These are phyloP conservation scores for Colletotrichum spaethianum DNA, from an alignment of 2,329 filamentous ascomycete species.

Conservation along the genomic window DNA sequence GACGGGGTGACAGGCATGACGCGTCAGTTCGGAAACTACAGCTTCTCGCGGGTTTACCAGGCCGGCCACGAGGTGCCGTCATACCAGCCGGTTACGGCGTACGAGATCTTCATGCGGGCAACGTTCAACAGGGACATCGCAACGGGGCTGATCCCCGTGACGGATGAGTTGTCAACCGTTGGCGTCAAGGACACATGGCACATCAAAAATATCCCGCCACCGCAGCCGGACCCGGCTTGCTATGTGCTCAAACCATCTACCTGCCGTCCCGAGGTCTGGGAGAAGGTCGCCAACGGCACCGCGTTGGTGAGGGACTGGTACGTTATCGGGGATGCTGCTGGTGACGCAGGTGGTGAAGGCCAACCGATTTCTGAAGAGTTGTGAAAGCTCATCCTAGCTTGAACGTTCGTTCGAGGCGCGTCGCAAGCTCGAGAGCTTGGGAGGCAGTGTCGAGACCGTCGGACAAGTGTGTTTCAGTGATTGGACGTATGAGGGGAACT, in stretches of 20 bases:
- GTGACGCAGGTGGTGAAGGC: not conserved
- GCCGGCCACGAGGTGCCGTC: conserved; percentile 70
- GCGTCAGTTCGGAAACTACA: conserved; percentile 77
- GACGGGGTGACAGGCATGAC: conserved; percentile 77
- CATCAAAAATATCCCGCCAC: conserved; percentile 62
- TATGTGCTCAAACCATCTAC: conserved; percentile 70
- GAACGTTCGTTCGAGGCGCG: not conserved
- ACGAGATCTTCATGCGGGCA: conserved; percentile 66
- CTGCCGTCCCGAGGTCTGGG: conserved; percentile 68
- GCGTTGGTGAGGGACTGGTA: conserved; percentile 63
- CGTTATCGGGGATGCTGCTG: conserved; percentile 44
- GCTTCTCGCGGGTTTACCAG: conserved; percentile 71
- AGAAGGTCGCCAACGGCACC: conserved; percentile 63
- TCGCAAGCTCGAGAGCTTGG: not conserved
- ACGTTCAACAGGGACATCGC: conserved; percentile 65
- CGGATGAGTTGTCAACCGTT: conserved; percentile 47
- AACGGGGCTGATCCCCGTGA: conserved; percentile 63
- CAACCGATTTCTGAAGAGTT: conserved; percentile 22
- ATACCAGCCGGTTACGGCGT: conserved; percentile 65
- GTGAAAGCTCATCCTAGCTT: not conserved
- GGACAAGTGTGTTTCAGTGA: conserved; percentile 33
- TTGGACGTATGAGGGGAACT: conserved; percentile 19
- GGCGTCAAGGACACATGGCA: conserved; percentile 56
- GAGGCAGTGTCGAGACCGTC: conserved; percentile 6
- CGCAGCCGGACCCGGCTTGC: conserved; percentile 67